These are phyloP conservation scores for Hypericum perforatum DNA, from an alignment of 345 rosid species.

Conservation along the genomic window DNA sequence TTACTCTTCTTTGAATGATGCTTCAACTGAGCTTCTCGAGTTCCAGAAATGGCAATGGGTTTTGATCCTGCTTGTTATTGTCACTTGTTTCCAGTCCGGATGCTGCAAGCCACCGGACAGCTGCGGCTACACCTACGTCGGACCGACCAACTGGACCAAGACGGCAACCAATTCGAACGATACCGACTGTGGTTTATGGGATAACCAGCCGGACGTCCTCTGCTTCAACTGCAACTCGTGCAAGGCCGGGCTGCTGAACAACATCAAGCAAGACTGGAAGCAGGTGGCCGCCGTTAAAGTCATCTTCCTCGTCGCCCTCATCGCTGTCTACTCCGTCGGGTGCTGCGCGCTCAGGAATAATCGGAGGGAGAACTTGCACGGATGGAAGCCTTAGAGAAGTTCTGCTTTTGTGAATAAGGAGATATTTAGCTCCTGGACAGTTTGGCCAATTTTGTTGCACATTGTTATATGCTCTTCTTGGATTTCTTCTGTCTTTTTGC, in stretches of 20 bases:
- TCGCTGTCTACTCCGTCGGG: constrained; percentile 13
- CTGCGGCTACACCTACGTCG: constrained; percentile 40
- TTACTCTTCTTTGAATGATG: too few species aligned
- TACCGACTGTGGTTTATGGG: constrained; percentile 9
- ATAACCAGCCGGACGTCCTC: background rate
- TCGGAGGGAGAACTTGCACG: background rate
- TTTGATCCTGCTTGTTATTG: background rate
- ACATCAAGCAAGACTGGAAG: constrained; percentile 14
- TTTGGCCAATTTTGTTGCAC: too few species aligned
- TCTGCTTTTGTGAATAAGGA: too few species aligned
- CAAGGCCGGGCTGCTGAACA: constrained; percentile 16
- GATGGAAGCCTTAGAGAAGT: background rate
- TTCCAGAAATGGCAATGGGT: background rate
- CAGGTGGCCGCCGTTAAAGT: constrained; percentile 7
- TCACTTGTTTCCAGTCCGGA: constrained; percentile 30
- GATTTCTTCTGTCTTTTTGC: too few species aligned
- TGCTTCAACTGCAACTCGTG: constrained; percentile 17
- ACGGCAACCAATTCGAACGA: background rate
- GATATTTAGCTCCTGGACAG: too few species aligned
- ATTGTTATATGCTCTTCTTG: too few species aligned
- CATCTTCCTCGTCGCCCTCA: constrained; percentile 10
- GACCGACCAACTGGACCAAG: constrained; percentile 32
- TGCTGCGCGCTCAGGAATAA: constrained; percentile 16
- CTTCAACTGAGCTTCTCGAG: background rate
- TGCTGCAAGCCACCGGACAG: constrained; percentile 56